Base-by-base conservation (phyloP, 2,329 filamentous ascomycete genomes). In the Camillea tinctor region DNA sequence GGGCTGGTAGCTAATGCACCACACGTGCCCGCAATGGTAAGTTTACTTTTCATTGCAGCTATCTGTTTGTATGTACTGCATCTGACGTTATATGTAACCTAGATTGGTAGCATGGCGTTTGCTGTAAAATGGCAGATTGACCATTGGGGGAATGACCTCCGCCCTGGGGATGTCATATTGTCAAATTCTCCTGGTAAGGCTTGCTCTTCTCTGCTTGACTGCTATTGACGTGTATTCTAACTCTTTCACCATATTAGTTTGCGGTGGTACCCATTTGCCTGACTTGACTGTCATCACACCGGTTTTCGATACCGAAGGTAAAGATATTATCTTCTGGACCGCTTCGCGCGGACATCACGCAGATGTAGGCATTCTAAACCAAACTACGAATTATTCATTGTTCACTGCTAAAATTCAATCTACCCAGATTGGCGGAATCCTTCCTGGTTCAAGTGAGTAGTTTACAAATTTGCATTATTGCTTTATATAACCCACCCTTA, bases 1-100 rank as follows among this genome's bases (percentile, higher is more conserved):
- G 90, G 89, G 0, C 79, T 94, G 1, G 91, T 94, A 1, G 90
- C 90, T 3, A 93, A 93, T 70, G 86, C 91, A n/a, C 91, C 91
- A 0, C 91, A 95, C 78, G 78, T 95, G 15, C 91, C 91, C 0
- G 90, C 26, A 30, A 30, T 30, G 26, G 26, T 30, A 30, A 4
- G 26, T 9, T 11, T 30, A 11, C 26, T 30, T 2, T 30, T 30
- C 7, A 7, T 30, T 11, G 26, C 6, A 30, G 13, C 6, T 30
- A 30, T 30, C 26, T 30, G 6, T 7, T 11, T 30, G 3, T 30
- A 2, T 30, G 26, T 7, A 7, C 52, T 54, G 23, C 20, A 20
- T 26, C 26, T 55, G 23, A 55, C 20, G 4, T 48, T 55, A 19
- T 19, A 2, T 15, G 5, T 21, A n/a, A n/a, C n/a, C n/a, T 56